These are phyloP conservation scores for Trametes meyenii DNA, from an alignment of 768 basidiomycete genomes.

Conservation along the genomic window DNA sequence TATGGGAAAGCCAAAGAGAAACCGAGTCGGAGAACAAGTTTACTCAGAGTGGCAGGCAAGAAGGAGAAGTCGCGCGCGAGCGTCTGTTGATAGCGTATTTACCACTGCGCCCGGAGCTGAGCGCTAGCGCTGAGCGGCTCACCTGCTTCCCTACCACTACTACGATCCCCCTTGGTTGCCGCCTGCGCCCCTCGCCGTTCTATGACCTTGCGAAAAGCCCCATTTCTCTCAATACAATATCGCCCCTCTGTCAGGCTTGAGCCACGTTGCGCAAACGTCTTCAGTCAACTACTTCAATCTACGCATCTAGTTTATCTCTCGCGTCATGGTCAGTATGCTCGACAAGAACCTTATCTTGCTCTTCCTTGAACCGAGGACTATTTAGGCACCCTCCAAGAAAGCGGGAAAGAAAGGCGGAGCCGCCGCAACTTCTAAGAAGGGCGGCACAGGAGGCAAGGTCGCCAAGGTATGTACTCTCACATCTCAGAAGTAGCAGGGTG, in stretches of 20 bases:
- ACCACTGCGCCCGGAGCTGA: too few relatives aligned
- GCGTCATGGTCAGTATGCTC: conserved; percentile 25
- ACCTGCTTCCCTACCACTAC: too few relatives aligned
- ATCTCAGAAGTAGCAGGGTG: neutral
- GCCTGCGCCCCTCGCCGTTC: neutral
- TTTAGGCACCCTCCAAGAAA: conserved; percentile 85
- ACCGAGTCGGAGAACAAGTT: too few relatives aligned
- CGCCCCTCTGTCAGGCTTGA: conserved; percentile 10
- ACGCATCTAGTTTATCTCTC: neutral
- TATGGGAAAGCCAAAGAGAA: too few relatives aligned
- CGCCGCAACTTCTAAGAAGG: conserved; percentile 63
- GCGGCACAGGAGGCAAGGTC: conserved; percentile 55
- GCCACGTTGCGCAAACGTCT: conserved; percentile 22
- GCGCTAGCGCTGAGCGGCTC: too few relatives aligned
- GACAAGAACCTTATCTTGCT: conserved; percentile 13
- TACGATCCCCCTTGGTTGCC: too few relatives aligned
- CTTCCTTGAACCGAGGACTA: conserved; percentile 19
- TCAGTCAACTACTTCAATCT: conserved; percentile 11
- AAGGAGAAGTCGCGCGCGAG: too few relatives aligned
- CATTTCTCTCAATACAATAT: neutral
- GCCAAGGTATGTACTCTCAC: conserved; percentile 61
- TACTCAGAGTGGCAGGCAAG: too few relatives aligned
- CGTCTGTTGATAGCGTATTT: too few relatives aligned
- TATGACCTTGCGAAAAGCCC: neutral
- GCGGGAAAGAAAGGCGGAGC: conserved; percentile 77